These are phyloP conservation scores for Aspergillus sp. DNA, from an alignment of 2,329 filamentous ascomycete species.

Conservation along the genomic window DNA sequence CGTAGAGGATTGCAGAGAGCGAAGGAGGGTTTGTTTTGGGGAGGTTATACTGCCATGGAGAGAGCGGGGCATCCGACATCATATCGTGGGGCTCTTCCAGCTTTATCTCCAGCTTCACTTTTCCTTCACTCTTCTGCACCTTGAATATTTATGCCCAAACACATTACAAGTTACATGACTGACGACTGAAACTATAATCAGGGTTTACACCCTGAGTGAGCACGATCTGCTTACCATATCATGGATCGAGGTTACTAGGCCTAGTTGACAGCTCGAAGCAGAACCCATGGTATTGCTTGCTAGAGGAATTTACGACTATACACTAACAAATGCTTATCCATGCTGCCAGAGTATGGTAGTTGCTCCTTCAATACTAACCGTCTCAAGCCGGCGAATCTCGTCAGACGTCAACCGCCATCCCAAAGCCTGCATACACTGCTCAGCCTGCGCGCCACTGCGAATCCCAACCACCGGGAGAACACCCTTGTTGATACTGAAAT, in stretches of 20 bases:
- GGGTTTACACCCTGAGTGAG: no score
- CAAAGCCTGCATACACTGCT: slow-evolving; percentile 32
- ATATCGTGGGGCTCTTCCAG: background rate
- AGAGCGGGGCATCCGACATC: background rate
- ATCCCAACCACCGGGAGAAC: slow-evolving; percentile 37
- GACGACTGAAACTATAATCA: no score
- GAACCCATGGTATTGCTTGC: background rate
- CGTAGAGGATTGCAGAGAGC: background rate
- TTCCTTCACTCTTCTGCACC: background rate
- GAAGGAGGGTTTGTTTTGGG: background rate
- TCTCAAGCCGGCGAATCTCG: slow-evolving; percentile 37
- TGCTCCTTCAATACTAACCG: slow-evolving; percentile 33
- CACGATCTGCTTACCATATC: background rate
- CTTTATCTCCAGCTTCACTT: background rate
- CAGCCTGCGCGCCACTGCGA: slow-evolving; percentile 34
- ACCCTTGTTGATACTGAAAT: slow-evolving; percentile 40
- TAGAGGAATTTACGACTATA: background rate
- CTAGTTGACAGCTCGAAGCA: background rate
- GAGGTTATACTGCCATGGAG: background rate
- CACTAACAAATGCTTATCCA: slow-evolving; percentile 18
- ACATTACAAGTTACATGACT: no score
- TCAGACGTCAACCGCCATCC: slow-evolving; percentile 37
- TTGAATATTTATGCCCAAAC: no score
- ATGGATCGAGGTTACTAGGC: no score
- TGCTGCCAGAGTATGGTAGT: slow-evolving; percentile 37